phyloP scores from a whole-genome alignment of 2,329 filamentous ascomycete species.

The Ophiostoma sp. region DNA sequence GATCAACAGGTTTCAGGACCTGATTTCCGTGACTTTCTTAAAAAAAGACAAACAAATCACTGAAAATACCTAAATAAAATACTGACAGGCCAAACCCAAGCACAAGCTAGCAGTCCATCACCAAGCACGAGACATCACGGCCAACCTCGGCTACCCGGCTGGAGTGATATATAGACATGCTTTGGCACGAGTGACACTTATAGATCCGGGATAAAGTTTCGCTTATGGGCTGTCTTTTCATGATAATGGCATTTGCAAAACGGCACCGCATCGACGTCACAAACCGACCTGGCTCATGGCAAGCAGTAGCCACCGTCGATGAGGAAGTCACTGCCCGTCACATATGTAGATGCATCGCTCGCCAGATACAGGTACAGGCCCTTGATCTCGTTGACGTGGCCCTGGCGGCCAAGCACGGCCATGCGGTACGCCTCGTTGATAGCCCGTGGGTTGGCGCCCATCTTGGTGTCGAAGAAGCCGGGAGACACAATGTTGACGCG shows the following conservation, averaged over 20 bases:
- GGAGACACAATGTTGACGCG: conserved; percentile 11
- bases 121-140: neutral
- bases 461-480: conserved; percentile 9
- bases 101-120: no score
- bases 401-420: neutral
- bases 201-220: no score
- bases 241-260: no score
- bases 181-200: no score
- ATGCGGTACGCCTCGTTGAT: conserved; percentile 11
- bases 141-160: neutral
- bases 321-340: neutral
- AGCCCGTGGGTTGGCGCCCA: neutral
- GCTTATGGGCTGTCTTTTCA: no score
- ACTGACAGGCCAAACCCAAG: no score
- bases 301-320: conserved; percentile 2
- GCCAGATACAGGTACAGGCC: conserved; percentile 1
- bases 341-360: conserved; percentile 5
- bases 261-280: no score
- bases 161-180: neutral
- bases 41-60: no score
- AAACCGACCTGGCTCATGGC: neutral
- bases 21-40: no score
- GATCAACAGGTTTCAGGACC: no score
- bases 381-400: conserved; percentile 1
- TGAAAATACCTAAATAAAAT: no score